Evolutionary conservation across 1,284 basidiomycete genomes (phyloP), one percentile per base, ranked within the genome.

Genomic region (Leccinum pseudoinsigne): DNA sequence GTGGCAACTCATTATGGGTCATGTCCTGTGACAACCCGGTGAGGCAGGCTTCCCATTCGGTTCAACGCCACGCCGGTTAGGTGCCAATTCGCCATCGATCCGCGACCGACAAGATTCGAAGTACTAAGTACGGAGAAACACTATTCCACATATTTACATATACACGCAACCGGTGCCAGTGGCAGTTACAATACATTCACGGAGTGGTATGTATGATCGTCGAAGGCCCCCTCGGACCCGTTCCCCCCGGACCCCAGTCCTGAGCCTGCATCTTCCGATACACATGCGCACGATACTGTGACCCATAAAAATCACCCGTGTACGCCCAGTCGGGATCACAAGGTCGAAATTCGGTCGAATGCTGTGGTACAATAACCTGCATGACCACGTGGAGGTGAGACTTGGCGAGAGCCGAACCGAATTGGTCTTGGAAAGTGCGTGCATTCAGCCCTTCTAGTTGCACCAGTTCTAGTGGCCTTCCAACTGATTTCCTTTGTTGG

Each of bases 401-500:
- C 60, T 75, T 76, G 64, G 62, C 55, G 28, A 73, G 68, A 36
- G 65, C 71, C 45, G 63, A 64, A 11, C 63, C 50, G 18, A 73
- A 67, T 9, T 74, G 69, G 45, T 74, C 71, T 55, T 76, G 70
- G 31, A 73, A 76, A 50, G 64, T 60, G 16, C 54, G 62, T 10
- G 70, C 69, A 31, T 64, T 68, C 16, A 60, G 36, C 6, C 72
- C 72, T 38, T 76, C 74, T 16, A 73, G 62, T 23, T 72, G 74
- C 14, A 73, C 40, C 47, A 67, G 36, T 16, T 56, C 58, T 21
- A 73, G 56, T n/a, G 74, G 68, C 54, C 55, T 69, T 38, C 75
- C 75, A 21, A 76, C 74, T 1, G 68, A 64, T 57, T 71, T 74
- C 64, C 72, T 64, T 63, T 76, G 74, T 51, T 73, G 74, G 54